A percentile compares a stretch with the other conserved stretches of the same genome.
These are phyloP conservation scores for Aspergillus jensenii DNA, from an alignment of 2,329 filamentous ascomycete genomes.

Conservation along the genomic window DNA sequence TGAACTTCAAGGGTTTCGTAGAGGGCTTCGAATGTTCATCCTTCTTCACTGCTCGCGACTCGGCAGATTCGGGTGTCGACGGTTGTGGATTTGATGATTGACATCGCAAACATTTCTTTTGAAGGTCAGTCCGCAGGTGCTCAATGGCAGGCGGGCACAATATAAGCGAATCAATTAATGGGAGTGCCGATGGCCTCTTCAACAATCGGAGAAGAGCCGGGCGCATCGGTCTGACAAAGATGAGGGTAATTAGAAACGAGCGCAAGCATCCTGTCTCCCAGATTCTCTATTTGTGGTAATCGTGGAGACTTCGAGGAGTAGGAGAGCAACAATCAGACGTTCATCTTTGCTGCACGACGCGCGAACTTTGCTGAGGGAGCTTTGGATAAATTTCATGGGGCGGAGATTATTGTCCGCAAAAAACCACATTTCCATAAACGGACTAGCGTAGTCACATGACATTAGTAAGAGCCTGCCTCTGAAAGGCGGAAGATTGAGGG, in stretches of 20 bases:
- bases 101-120: conserved; percentile 29
- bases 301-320: not conserved
- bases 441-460: conserved; percentile 8
- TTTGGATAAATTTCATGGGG: not conserved
- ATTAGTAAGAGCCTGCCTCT: conserved; percentile 25
- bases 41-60: conserved; percentile 2
- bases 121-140: conserved; percentile 24
- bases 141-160: conserved; percentile 33
- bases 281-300: not conserved
- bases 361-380: conserved; percentile 9
- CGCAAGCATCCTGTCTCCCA: conserved; percentile 31
- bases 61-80: conserved; percentile 3
- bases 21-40: conserved; percentile 2
- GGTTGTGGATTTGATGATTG: conserved; percentile 22
- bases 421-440: conserved; percentile 4
- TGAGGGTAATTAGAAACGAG: conserved; percentile 10
- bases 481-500: conserved; percentile 32
- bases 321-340: not conserved
- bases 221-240: conserved; percentile 36
- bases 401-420: not conserved
- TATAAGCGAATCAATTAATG: conserved; percentile 36
- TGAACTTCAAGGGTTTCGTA: conserved; percentile 7
- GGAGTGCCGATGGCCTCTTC: conserved; percentile 43
- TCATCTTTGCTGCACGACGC: conserved; percentile 1
- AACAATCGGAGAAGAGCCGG: conserved; percentile 44